Evolutionary conservation across 2,329 filamentous ascomycete species (phyloP), one percentile per base, ranked within the genome.

Genomic region (Cercospora brassicicola): DNA sequence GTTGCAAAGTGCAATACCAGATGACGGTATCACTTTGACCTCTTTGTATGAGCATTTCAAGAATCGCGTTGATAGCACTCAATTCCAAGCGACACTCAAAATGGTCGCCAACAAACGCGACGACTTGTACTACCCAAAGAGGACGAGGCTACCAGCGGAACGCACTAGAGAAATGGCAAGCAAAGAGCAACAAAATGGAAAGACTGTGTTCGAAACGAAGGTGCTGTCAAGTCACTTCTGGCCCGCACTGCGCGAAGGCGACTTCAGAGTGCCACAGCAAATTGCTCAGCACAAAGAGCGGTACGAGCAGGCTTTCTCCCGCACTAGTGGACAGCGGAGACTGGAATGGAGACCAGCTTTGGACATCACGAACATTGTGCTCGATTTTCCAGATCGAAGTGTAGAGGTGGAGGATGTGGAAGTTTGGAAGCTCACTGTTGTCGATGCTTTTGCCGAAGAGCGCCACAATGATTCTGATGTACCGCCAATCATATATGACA

Each of bases 191-290:
- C n/a, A 65, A 62, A 9, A 20, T 2, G 20, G 30, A 15, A 26
- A 59, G 18, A 30, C 59, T 65, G 10, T 67, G 13, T 73, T 74
- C 64, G 67, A 73, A 20, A 67, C 69, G 31, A 94, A 95, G 77
- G 94, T 98, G 62, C 84, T 98, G 4, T 97, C 94, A 0, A 88
- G 93, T 23, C 89, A 97, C 69, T 99, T 96, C 83, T 99, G 95
- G 95, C 95, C 95, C 0, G 86, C 89, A 9, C 83, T 97, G 23
- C 87, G 91, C 60, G 86, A 89, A 68, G 90, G 92, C 66, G 83
- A 84, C 2, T 93, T 93, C 76, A 78, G 81, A 23, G 82, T 93
- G 2, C 92, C 92, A 0, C 68, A 79, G 0, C 82, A 84, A 1
- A 86, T 93, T 20, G 73, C 78, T 5, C 79, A 84, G 3, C 81